These are phyloP conservation scores for Ascocoryne sarcoides DNA, from an alignment of 2,329 filamentous ascomycete species.

Conservation along the genomic window DNA sequence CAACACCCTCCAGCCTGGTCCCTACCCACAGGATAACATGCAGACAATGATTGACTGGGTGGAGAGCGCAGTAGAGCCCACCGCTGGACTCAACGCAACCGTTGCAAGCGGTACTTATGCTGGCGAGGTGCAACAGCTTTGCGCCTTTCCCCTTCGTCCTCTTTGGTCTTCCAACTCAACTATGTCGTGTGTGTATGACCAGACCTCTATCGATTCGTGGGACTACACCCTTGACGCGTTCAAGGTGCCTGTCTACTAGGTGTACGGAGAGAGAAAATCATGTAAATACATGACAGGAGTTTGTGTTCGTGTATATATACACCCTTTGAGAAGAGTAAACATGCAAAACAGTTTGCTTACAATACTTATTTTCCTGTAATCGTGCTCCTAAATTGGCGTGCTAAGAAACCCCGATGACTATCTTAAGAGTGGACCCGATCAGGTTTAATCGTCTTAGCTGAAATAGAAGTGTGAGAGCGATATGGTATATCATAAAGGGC, in stretches of 20 bases:
- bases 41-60: conserved; percentile 62
- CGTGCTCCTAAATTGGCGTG: no score
- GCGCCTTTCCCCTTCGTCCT: conserved; percentile 32
- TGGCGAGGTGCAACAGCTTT: conserved; percentile 32
- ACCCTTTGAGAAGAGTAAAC: no score
- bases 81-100: conserved; percentile 31
- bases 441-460: no score
- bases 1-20: conserved; percentile 35
- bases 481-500: no score
- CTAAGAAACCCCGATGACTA: no score
- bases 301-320: no score
- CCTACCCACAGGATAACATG: conserved; percentile 43
- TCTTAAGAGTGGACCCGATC: no score
- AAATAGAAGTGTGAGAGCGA: no score
- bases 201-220: conserved; percentile 25
- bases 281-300: no score
- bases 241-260: conserved; percentile 11
- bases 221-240: conserved; percentile 20
- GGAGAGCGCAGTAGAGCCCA: conserved; percentile 41
- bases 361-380: no score
- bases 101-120: conserved; percentile 26
- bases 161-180: conserved; percentile 16
- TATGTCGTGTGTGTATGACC: conserved; percentile 24
- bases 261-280: no score
- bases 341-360: no score